Evolutionary conservation across 768 basidiomycete genomes (phyloP).

Genomic region (Imleria badia): DNA sequence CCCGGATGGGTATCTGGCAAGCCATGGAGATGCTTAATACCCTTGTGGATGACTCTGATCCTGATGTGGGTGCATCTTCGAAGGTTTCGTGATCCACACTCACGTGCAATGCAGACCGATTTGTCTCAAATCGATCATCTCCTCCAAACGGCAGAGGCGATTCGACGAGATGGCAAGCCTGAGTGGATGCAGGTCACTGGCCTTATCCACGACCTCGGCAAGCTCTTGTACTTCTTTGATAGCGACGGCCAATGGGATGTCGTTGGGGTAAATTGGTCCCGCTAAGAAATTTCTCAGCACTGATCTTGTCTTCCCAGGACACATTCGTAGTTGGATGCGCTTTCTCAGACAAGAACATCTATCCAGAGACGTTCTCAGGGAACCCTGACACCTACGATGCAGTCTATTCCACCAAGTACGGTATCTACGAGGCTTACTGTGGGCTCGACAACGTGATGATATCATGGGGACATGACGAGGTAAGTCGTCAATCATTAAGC

Average conservation of each 20-base stretch:
- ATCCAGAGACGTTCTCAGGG: conserved; percentile 70
- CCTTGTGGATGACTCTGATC: conserved; percentile 87
- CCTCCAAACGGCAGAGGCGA: conserved; percentile 89
- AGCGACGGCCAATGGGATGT: conserved; percentile 95
- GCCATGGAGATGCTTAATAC: conserved; percentile 87
- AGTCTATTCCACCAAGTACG: conserved; percentile 68
- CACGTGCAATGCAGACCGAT: conserved; percentile 48
- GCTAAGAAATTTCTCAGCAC: not conserved
- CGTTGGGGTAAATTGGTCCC: conserved; percentile 62
- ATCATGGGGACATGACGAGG: conserved; percentile 92
- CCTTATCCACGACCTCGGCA: conserved; percentile 87
- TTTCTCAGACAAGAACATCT: conserved; percentile 82
- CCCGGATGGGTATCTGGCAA: conserved; percentile 83
- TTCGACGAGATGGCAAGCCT: conserved; percentile 80
- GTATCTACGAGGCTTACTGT: conserved; percentile 76
- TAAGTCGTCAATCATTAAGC: conserved; percentile 32
- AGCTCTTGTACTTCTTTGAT: conserved; percentile 80
- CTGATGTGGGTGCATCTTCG: conserved; percentile 52
- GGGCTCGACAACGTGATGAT: conserved; percentile 87
- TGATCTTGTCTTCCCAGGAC: conserved; percentile 40
- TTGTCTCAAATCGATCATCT: conserved; percentile 89
- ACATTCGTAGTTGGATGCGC: conserved; percentile 84
- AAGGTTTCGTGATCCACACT: conserved; percentile 2
- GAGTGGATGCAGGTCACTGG: conserved; percentile 94
- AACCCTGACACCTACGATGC: conserved; percentile 69